A percentile compares a stretch with the other conserved stretches of the same genome.
Conservation (phyloP, 192 early-diverging fungal species). For the Rhizophagus clarus region DNA sequence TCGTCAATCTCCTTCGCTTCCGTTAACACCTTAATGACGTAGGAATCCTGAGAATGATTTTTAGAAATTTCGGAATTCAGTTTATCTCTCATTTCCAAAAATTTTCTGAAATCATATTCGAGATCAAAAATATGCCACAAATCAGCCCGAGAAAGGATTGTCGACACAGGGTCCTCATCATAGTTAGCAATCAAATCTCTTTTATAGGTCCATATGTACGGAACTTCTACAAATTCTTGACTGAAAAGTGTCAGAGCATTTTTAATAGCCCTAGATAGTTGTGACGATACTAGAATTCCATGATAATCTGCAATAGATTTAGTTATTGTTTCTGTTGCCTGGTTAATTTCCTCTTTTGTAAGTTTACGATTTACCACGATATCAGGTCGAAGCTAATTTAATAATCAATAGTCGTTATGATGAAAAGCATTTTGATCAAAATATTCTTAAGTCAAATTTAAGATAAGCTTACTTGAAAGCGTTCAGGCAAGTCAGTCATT, state of each 20-base stretch:
- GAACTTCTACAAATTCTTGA: slow-evolving; percentile 86
- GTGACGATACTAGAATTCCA: neutral
- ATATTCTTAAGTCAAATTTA: neutral
- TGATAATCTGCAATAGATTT: slow-evolving; percentile 33
- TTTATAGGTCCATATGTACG: slow-evolving; percentile 84
- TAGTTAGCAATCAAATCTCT: slow-evolving; percentile 72
- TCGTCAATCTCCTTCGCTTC: slow-evolving; percentile 63
- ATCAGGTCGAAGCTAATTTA: slow-evolving; percentile 53
- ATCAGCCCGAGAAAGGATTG: slow-evolving; percentile 61
- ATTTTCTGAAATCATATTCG: slow-evolving; percentile 73
- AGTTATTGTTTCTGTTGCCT: slow-evolving; percentile 66
- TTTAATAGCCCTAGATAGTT: neutral
- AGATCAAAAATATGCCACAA: slow-evolving; percentile 90
- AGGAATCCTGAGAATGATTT: slow-evolving; percentile 48
- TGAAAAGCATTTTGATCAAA: neutral
- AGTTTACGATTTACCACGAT: slow-evolving; percentile 41
- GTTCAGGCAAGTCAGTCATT: slow-evolving; percentile 86
- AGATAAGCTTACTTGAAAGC: slow-evolving; percentile 63
- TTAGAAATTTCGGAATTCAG: slow-evolving; percentile 55
- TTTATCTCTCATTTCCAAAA: slow-evolving; percentile 63
- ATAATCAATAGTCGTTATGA: neutral
- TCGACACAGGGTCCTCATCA: slow-evolving; percentile 25
- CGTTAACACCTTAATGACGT: slow-evolving; percentile 50
- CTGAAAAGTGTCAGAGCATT: slow-evolving; percentile 72
- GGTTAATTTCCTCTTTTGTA: slow-evolving; percentile 62